Evolutionary conservation across 352 stramenopile genomes (phyloP), one percentile per base, ranked within the genome.

Genomic region (Globisporangium solare): DNA sequence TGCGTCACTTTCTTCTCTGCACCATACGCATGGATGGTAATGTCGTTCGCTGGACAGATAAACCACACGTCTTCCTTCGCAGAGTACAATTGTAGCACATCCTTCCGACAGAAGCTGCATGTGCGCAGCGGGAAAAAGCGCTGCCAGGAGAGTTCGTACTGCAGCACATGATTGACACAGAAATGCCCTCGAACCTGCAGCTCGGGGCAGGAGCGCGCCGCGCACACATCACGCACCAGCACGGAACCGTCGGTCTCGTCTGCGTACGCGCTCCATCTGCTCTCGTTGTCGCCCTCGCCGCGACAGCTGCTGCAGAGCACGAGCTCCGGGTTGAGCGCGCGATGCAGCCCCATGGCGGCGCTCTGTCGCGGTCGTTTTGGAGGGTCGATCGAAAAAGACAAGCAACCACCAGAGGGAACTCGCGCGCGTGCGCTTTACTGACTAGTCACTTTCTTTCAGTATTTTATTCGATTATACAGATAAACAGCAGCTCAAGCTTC

Each of bases 151-250:
- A 79, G 58, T 41, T 88, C 78, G n/a, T 61, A 68, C 43, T 86
- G 64, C 49, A 83, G 63, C 37, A 52, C 60, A 53, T 90, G 78
- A 31, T 64, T 60, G 13, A 65, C 48, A 45, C 77, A 90, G 49
- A 88, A 65, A 54, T 83, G 66, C 17, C 72, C 64, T 54, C 74
- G 73, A 39, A 90, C 64, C 42, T 86, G 75, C 37, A 87, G 70
- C 41, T 65, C 70, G 1, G 68, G 64, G 56, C 80, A 90, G 47
- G 63, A 57, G 18, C 64, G 64, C 13, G 66, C 68, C 22, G 73
- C 71, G 45, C 80, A 90, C 41, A 90, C 77, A 27, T 88, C 80
- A 20, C 77, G 71, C 47, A 83, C 64, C 14, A 86, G 63, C 60
- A 90, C 51, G 21, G 71, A 45, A 39, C 70, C 43, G 46, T 79